Evolutionary conservation across 176 grass and related monocot species (phyloP), one percentile per base, ranked within the genome.

Genomic region (Elymus sibiricus): DNA sequence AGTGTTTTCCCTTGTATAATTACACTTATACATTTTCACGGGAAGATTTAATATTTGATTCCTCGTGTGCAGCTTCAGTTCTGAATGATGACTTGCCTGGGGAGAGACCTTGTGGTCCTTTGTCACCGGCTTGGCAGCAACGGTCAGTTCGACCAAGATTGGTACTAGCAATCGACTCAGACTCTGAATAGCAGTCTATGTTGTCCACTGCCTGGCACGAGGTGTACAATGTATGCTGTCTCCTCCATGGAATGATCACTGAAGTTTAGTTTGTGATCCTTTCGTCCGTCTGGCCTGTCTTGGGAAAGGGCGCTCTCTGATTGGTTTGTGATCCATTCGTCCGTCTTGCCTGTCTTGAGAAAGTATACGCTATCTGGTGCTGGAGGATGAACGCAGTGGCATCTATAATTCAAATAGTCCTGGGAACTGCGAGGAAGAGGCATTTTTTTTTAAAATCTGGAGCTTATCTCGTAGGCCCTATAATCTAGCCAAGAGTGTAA

Each of bases 161-260:
- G 26, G 9, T 94, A 83, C 9, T 90, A 44, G 81, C 78, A 8
- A 91, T 97, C 17, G 91, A 91, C 34, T 93, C 85, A 5, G 94
- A 94, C 61, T 94, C 89, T 79, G 94, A 94, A 75, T 96, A 96
- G 87, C 70, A 76, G 29, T 56, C 38, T 46, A 31, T 29, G 13
- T 21, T 32, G 2, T 34, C 61, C 60, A 63, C 42, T 65, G 5
- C 11, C 28, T 73, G 31, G 22, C 47, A 24, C 5, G 14, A 43
- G 35, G 43, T 44, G 39, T 74, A 75, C 40, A 38, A 29, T 79
- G 8, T 53, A 43, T 63, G 21, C 42, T 24, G 9, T 65, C 26
- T 80, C 51, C 84, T 69, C 13, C 22, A 22, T 74, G 67, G 27
- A 42, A 74, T 87, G 62, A 85, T 79, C 64, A 68, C 46, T 55